Conservation (phyloP, 495 filamentous ascomycete species). For the Pseudoneurospora amorphoporcata region DNA sequence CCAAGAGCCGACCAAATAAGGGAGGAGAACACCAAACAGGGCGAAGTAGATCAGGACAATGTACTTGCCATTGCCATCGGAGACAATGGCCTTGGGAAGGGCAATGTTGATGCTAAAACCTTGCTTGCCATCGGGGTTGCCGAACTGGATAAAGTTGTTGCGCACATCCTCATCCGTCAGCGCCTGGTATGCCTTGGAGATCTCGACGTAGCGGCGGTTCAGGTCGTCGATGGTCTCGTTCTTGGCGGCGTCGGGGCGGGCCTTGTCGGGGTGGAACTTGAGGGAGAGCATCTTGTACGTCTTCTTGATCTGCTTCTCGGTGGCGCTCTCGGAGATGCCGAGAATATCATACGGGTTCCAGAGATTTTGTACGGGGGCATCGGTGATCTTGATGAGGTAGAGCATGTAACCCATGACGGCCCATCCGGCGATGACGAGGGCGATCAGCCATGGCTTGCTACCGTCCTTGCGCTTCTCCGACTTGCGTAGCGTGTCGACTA, state of each 20-base stretch:
- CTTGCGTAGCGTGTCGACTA: slow-evolving; percentile 74
- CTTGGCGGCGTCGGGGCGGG: slow-evolving; percentile 63
- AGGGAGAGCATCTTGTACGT: slow-evolving; percentile 79
- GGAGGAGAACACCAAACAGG: slow-evolving; percentile 78
- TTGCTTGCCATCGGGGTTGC: slow-evolving; percentile 95
- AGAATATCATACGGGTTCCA: slow-evolving; percentile 97
- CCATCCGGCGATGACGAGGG: slow-evolving; percentile 69
- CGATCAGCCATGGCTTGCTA: slow-evolving; percentile 73
- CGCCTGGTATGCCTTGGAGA: slow-evolving; percentile 95
- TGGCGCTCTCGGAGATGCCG: slow-evolving; percentile 71
- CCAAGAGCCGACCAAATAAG: slow-evolving; percentile 92
- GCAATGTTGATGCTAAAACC: slow-evolving; percentile 97
- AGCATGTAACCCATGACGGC: slow-evolving; percentile 81
- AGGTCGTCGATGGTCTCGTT: slow-evolving; percentile 83
- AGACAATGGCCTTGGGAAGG: slow-evolving; percentile 83
- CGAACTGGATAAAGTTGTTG: slow-evolving; percentile 91
- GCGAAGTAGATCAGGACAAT: slow-evolving; percentile 80
- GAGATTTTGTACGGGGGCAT: slow-evolving; percentile 60
- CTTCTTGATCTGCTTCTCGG: slow-evolving; percentile 81
- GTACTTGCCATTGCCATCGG: slow-evolving; percentile 91
- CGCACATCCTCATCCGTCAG: slow-evolving; percentile 94
- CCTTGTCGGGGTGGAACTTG: slow-evolving; percentile 88
- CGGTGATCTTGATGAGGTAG: slow-evolving; percentile 77
- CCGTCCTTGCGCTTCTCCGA: slow-evolving; percentile 79
- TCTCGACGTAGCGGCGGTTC: slow-evolving; percentile 82